Conservation (phyloP, 805 yeast species). For the Cyberlindnera euphorbiae region DNA sequence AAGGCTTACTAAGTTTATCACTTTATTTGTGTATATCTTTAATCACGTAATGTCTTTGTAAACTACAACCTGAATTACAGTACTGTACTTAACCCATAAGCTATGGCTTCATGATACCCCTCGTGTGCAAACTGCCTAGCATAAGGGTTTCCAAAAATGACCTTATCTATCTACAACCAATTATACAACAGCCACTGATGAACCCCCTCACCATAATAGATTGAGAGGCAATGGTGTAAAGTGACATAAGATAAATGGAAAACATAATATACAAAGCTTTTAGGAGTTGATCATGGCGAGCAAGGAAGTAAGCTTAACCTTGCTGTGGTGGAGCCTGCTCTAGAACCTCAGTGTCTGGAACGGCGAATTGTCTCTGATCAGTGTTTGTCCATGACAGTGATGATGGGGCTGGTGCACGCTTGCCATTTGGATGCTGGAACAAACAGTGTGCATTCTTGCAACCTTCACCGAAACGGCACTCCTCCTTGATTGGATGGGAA, state of each 20-base stretch:
- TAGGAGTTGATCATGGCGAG: too few relatives aligned
- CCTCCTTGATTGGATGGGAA: slow-evolving; percentile 75
- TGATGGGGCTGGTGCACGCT: slow-evolving; percentile 31
- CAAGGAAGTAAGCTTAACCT: too few relatives aligned
- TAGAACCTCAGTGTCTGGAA: slow-evolving; percentile 67
- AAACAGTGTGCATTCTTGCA: slow-evolving; percentile 72
- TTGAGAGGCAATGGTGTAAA: not conserved
- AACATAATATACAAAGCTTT: too few relatives aligned
- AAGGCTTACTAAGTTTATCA: slow-evolving; percentile 31
- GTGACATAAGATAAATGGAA: not conserved
- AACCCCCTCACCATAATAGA: too few relatives aligned
- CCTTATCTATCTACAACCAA: too few relatives aligned
- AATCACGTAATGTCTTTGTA: slow-evolving; percentile 6
- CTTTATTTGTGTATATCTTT: slow-evolving; percentile 4
- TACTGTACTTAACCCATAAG: too few relatives aligned
- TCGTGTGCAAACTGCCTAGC: too few relatives aligned
- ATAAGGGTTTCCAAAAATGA: not conserved
- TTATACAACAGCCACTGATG: not conserved
- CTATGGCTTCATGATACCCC: too few relatives aligned
- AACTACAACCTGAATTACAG: too few relatives aligned
- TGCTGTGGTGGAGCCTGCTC: slow-evolving; percentile 59
- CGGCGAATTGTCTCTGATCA: slow-evolving; percentile 68
- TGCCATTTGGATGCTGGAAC: slow-evolving; percentile 79
- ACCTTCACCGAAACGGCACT: slow-evolving; percentile 72
- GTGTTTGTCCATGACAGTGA: slow-evolving; percentile 34